Percentiles rank a stretch among this genome's conserved stretches.
Conservation (phyloP, 768 basidiomycete genomes). For the Leccinum sublutescens region DNA sequence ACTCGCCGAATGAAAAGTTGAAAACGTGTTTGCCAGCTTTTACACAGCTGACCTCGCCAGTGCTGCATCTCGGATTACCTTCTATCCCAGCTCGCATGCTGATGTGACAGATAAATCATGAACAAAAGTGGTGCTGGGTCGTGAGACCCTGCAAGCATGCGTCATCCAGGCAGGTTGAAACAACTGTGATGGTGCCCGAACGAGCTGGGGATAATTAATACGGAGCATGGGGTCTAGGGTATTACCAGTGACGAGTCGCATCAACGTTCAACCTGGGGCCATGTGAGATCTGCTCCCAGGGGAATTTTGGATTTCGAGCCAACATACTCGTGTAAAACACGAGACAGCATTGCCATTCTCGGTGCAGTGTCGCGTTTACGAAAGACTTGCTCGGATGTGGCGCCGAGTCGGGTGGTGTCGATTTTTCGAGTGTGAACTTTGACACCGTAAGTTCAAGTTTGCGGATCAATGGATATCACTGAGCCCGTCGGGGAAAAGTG, state of each 20-base stretch:
- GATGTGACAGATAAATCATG: background rate
- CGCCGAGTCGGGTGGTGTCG: background rate
- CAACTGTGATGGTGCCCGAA: constrained; percentile 4
- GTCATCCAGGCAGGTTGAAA: constrained; percentile 4
- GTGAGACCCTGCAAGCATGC: constrained; percentile 18
- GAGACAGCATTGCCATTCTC: background rate
- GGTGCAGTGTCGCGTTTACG: background rate
- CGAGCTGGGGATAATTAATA: background rate
- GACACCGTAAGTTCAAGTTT: background rate
- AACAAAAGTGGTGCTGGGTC: background rate
- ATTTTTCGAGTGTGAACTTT: background rate
- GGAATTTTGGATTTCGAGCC: background rate
- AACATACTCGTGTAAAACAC: too few relatives aligned
- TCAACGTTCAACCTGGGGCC: background rate
- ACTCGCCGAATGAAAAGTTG: background rate
- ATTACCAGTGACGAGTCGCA: background rate
- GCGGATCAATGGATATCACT: background rate
- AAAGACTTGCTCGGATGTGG: background rate
- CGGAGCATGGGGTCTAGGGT: constrained; percentile 8
- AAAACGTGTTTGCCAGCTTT: constrained; percentile 11
- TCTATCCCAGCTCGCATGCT: background rate
- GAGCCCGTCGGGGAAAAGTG: background rate
- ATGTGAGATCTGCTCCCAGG: background rate
- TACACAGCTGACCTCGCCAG: background rate
- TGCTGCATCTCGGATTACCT: background rate